Percentiles rank a stretch among this genome's conserved stretches.
Conservation (phyloP, 306 rosid genomes). For the Quillaja saponaria region DNA sequence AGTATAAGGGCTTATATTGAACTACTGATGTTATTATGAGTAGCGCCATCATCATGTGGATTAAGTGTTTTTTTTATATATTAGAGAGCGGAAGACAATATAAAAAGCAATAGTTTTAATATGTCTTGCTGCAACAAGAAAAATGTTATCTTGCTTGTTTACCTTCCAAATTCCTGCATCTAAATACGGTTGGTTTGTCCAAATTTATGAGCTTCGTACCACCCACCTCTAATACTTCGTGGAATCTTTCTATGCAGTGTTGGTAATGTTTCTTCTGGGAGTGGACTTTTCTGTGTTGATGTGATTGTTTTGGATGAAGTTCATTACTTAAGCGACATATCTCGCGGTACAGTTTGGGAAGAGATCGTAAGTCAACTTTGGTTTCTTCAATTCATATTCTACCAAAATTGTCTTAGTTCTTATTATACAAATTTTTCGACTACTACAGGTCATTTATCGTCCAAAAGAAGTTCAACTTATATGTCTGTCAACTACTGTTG, state of each 20-base stretch:
- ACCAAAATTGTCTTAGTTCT: slow-evolving; percentile 19
- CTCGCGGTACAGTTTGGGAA: slow-evolving; percentile 97
- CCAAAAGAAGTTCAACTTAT: slow-evolving; percentile 88
- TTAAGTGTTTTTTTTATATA: too few relatives aligned
- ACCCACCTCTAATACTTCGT: not conserved
- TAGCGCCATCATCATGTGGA: slow-evolving; percentile 9
- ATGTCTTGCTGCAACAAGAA: too few relatives aligned
- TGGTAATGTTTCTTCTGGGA: slow-evolving; percentile 74
- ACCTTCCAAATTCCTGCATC: slow-evolving; percentile 4
- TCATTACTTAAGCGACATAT: slow-evolving; percentile 96
- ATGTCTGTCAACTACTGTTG: slow-evolving; percentile 86
- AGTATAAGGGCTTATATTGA: slow-evolving; percentile 4
- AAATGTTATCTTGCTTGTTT: too few relatives aligned
- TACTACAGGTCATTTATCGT: slow-evolving; percentile 77
- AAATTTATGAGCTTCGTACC: not conserved
- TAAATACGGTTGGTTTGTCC: slow-evolving; percentile 13
- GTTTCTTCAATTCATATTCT: slow-evolving; percentile 21
- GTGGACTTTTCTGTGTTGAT: slow-evolving; percentile 83
- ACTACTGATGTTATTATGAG: not conserved
- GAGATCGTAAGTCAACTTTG: slow-evolving; percentile 70
- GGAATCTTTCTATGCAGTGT: slow-evolving; percentile 59
- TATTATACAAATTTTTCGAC: not conserved
- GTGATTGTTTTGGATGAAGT: slow-evolving; percentile 96
- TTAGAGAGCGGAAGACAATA: too few relatives aligned
- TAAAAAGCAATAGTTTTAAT: too few relatives aligned